These are phyloP conservation scores for Auricularia sp. DNA, from an alignment of 768 basidiomycete genomes.

Conservation along the genomic window DNA sequence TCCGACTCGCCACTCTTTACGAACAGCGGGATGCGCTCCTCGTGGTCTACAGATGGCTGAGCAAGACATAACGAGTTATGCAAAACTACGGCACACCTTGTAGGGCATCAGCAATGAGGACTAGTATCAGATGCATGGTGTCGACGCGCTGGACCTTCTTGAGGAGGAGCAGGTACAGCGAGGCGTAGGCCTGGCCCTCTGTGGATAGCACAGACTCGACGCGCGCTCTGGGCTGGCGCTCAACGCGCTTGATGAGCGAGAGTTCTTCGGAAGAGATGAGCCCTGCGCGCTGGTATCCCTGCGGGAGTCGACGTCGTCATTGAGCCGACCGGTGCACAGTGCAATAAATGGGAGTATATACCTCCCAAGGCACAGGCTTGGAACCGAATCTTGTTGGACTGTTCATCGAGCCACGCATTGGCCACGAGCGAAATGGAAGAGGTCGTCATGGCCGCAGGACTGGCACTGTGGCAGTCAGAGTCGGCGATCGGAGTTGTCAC, in stretches of 20 bases:
- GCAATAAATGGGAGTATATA: constrained; percentile 21
- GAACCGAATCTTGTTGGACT: constrained; percentile 78
- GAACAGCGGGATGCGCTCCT: constrained; percentile 76
- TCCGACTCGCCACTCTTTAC: constrained; percentile 50
- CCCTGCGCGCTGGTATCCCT: constrained; percentile 94
- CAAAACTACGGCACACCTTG: constrained; percentile 38
- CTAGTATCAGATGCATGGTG: constrained; percentile 79
- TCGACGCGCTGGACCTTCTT: constrained; percentile 78
- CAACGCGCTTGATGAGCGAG: constrained; percentile 78
- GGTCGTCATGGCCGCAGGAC: constrained; percentile 8
- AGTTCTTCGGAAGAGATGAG: constrained; percentile 84
- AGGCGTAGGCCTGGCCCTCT: constrained; percentile 73
- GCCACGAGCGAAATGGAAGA: constrained; percentile 75
- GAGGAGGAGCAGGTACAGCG: constrained; percentile 82
- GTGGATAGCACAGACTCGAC: constrained; percentile 69
- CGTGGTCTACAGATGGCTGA: constrained; percentile 48
- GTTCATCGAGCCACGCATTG: constrained; percentile 78
- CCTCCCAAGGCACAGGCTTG: constrained; percentile 96
- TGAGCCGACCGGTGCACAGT: not conserved
- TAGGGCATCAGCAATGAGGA: constrained; percentile 82
- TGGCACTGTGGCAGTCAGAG: not conserved
- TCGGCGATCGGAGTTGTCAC: not conserved
- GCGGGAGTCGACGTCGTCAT: constrained; percentile 11
- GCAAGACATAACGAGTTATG: not conserved
- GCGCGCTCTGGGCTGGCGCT: constrained; percentile 65